Evolutionary conservation across 2,329 filamentous ascomycete genomes (phyloP), one percentile per base, ranked within the genome.

Genomic region (Phoma sp.): DNA sequence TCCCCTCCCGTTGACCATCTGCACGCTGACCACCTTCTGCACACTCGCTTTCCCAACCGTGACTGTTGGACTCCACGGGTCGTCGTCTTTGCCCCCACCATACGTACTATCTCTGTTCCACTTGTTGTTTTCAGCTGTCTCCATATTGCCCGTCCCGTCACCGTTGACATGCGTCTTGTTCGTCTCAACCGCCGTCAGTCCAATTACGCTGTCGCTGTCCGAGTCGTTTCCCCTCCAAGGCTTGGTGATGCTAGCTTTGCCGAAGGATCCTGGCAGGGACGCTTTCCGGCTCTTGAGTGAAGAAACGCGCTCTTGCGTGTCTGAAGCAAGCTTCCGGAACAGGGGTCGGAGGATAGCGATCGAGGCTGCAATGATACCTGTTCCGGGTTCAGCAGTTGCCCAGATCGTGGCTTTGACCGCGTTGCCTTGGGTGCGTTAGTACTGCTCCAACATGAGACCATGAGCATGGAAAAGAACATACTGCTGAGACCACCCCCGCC

Each of bases 291-390:
- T 51, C 7, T 55, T 50, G 43, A 55, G 50, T 12, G 47, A 39
- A 2, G 62, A 59, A 9, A 69, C 55, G 36, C 59, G 68, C 7
- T 57, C 56, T 1, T 61, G 65, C 9, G 70, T 61, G 9, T 63
- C 61, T 4, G 55, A 51, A 8, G 55, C 64, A 22, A 72, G 56
- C 21, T 68, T 61, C 37, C 70, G 70, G 39, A 81, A 72, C 7
- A 82, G 65, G 1, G 80, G 80, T 0, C 80, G 78, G 1, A 82
- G 73, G 4, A 79, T 76, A 7, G 79, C 78, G 33, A 80, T 69
- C 7, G 78, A 81, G 2, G 79, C 80, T 12, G 81, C 80, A 7
- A 79, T 74, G 57, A 84, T 81, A 17, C 81, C 81, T 17, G 78
- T 80, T 9, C 78, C 81, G 31, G 80, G 78, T 57, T 82, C 81